Percentiles rank a stretch among this genome's conserved stretches.
Conservation (phyloP, 2,329 filamentous ascomycete species). For the Teratosphaeria epicoccoides region DNA sequence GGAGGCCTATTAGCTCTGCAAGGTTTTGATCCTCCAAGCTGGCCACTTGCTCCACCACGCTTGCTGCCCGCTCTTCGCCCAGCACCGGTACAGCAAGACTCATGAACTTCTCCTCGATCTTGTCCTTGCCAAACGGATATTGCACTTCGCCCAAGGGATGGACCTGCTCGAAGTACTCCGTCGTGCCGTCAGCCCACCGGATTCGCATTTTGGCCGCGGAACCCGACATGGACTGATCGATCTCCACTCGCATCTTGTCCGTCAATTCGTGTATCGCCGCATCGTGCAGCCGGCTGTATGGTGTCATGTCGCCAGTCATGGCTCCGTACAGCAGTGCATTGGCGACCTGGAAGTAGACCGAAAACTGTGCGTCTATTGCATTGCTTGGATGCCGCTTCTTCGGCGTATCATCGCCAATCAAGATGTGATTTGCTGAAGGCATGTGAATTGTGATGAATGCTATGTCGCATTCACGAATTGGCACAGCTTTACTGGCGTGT, state of each 20-base stretch:
- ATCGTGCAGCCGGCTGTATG: constrained; percentile 19
- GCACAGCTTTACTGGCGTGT: background rate
- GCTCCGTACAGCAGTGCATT: constrained; percentile 21
- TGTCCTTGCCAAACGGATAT: constrained; percentile 20
- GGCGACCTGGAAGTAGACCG: constrained; percentile 26
- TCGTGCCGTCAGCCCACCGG: constrained; percentile 14
- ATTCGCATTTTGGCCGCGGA: constrained; percentile 17
- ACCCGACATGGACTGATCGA: constrained; percentile 12
- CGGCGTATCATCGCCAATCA: constrained; percentile 25
- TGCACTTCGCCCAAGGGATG: constrained; percentile 21
- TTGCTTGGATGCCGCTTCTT: constrained; percentile 29
- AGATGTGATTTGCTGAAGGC: constrained; percentile 14
- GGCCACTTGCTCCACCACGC: constrained; percentile 16
- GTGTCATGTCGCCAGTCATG: constrained; percentile 16
- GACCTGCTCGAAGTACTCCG: constrained; percentile 12
- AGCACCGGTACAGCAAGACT: constrained; percentile 15
- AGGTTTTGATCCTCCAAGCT: constrained; percentile 13
- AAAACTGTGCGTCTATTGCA: constrained; percentile 28
- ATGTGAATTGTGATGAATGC: constrained; percentile 13
- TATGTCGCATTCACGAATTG: constrained; percentile 7
- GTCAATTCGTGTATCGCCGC: constrained; percentile 13
- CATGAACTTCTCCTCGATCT: constrained; percentile 22
- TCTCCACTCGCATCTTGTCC: constrained; percentile 15
- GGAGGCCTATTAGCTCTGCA: constrained; percentile 7
- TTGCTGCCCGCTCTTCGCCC: constrained; percentile 12